Conservation (phyloP, 495 filamentous ascomycete species). For the Annulohypoxylon moriforme region DNA sequence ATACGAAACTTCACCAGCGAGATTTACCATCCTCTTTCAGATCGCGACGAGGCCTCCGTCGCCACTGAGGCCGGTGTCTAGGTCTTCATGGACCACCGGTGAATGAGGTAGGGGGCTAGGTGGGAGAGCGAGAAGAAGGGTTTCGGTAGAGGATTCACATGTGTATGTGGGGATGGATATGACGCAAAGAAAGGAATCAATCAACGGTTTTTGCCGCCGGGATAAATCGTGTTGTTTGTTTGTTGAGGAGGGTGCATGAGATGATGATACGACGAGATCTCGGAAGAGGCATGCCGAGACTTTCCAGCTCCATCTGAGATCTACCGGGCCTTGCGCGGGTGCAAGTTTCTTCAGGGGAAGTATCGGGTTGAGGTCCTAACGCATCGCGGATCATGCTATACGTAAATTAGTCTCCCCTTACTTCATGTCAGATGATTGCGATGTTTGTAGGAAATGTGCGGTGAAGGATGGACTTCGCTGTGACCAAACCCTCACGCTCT, state of each 20-base stretch:
- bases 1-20: neutral
- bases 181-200: neutral
- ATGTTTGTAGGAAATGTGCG: neutral
- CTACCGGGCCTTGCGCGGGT: neutral
- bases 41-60: neutral
- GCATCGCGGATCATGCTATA: neutral
- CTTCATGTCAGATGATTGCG: neutral
- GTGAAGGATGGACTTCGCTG: neutral
- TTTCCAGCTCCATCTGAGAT: neutral
- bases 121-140: neutral
- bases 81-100: neutral
- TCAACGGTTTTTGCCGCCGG: slow-evolving; percentile 4
- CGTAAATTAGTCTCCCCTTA: neutral
- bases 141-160: neutral
- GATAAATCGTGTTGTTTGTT: neutral
- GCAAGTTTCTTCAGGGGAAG: neutral
- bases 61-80: neutral
- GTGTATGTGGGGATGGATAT: slow-evolving; percentile 5
- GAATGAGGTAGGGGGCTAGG: neutral
- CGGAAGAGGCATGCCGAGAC: slow-evolving; percentile 5
- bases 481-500: neutral
- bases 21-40: neutral
- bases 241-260: neutral
- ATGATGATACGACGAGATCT: neutral
- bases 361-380: neutral